Evolutionary conservation across 2,329 filamentous ascomycete genomes (phyloP).

Genomic region (Beauveria sp.): DNA sequence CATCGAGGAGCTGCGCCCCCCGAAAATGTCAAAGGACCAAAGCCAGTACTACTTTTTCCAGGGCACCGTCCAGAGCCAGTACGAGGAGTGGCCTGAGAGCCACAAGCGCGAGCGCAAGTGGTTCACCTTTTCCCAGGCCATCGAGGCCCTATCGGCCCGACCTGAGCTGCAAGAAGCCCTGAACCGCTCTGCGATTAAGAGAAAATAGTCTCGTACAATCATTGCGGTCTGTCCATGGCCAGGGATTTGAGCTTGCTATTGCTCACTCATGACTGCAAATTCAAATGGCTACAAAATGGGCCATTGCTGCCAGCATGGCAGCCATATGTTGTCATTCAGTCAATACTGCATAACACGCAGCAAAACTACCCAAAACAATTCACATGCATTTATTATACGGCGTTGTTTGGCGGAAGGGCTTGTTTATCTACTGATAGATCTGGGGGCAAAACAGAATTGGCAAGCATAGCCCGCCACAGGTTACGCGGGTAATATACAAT

Average conservation of each 20-base stretch:
- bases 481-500: conserved; percentile 1
- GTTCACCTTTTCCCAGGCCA: conserved; percentile 81
- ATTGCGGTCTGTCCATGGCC: neutral
- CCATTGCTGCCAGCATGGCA: neutral
- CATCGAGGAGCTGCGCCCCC: conserved; percentile 76
- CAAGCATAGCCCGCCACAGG: neutral
- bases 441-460: conserved; percentile 3
- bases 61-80: conserved; percentile 78
- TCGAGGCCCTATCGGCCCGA: conserved; percentile 63
- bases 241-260: neutral
- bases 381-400: conserved; percentile 7
- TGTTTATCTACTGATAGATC: conserved; percentile 8
- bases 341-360: neutral
- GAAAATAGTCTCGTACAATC: conserved; percentile 4
- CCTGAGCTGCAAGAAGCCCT: conserved; percentile 87
- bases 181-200: conserved; percentile 66
- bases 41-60: conserved; percentile 75
- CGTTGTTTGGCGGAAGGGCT: conserved; percentile 6
- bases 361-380: conserved; percentile 1
- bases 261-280: neutral
- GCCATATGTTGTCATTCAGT: neutral
- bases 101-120: conserved; percentile 86
- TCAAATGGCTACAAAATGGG: neutral
- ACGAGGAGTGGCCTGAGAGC: conserved; percentile 85
- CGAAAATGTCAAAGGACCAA: conserved; percentile 59